phyloP scores from a whole-genome alignment of 345 rosid species.

The Lepidium aucheri region DNA sequence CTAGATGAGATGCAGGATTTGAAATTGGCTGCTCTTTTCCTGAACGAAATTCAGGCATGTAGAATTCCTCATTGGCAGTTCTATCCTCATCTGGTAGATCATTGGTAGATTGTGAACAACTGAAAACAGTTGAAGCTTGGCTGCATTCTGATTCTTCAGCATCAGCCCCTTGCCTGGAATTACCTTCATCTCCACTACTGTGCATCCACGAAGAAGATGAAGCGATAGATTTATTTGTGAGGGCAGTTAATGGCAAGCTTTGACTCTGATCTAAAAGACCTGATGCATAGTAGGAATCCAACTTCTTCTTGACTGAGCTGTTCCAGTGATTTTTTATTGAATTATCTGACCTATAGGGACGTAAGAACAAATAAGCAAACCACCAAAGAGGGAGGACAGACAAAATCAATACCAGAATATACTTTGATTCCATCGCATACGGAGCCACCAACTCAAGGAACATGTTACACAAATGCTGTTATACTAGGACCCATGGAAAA shows the following conservation, averaged over 20 bases:
- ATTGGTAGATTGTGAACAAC: constrained; percentile 58
- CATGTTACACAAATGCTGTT: neutral
- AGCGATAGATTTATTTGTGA: constrained; percentile 46
- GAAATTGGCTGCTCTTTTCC: constrained; percentile 47
- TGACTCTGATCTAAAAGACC: constrained; percentile 83
- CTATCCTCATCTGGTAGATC: constrained; percentile 39
- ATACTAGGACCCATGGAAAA: neutral
- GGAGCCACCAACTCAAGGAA: neutral
- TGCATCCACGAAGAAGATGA: constrained; percentile 61
- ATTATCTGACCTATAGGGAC: constrained; percentile 86
- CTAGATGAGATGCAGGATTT: constrained; percentile 53
- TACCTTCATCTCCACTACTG: constrained; percentile 61
- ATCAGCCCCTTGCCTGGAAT: constrained; percentile 41
- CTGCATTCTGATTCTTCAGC: constrained; percentile 88
- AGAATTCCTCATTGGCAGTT: constrained; percentile 39
- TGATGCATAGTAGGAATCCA: constrained; percentile 84
- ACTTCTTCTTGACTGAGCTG: constrained; percentile 97
- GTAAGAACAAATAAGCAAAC: constrained; percentile 19
- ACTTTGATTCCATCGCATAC: neutral
- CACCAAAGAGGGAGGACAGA: neutral
- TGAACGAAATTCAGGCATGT: constrained; percentile 38
- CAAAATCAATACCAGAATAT: neutral
- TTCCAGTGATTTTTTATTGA: constrained; percentile 99
- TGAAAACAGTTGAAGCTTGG: constrained; percentile 53
- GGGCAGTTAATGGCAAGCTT: constrained; percentile 45